Evolutionary conservation across 345 rosid species (phyloP).

Genomic region (Isatis tinctoria): DNA sequence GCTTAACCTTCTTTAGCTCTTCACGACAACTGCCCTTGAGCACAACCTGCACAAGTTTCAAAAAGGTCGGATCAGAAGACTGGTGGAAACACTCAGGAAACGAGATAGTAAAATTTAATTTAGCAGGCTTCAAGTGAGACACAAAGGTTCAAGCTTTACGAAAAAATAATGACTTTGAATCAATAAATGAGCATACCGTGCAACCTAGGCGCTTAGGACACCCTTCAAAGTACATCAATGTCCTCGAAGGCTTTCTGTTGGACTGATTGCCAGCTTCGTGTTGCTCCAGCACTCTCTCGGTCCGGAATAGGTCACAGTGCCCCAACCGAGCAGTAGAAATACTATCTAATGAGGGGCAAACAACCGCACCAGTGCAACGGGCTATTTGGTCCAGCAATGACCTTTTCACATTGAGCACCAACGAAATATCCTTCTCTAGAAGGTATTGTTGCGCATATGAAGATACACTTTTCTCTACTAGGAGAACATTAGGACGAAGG

Average conservation of each 20-base stretch:
- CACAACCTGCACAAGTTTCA: constrained; percentile 53
- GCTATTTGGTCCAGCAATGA: constrained; percentile 85
- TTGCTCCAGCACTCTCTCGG: constrained; percentile 74
- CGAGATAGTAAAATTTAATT: not conserved
- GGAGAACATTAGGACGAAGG: constrained; percentile 84
- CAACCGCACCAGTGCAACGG: constrained; percentile 78
- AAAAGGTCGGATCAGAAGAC: constrained; percentile 21
- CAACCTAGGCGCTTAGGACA: constrained; percentile 98
- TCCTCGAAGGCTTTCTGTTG: constrained; percentile 75
- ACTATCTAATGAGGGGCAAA: constrained; percentile 66
- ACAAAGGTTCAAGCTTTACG: not conserved
- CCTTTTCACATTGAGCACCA: constrained; percentile 85
- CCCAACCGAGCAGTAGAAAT: constrained; percentile 64
- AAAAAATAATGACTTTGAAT: not conserved
- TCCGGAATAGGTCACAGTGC: constrained; percentile 76
- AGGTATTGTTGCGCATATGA: constrained; percentile 80
- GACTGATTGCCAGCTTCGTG: constrained; percentile 61
- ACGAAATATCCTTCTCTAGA: constrained; percentile 79
- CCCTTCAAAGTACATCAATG: constrained; percentile 98
- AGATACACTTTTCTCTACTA: constrained; percentile 95
- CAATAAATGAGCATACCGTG: constrained; percentile 58
- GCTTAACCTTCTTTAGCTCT: constrained; percentile 92
- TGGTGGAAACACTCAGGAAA: not conserved
- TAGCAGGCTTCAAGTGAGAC: not conserved
- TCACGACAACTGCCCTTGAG: constrained; percentile 70